Conservation (phyloP, 1,284 basidiomycete genomes). For the Retiboletus flavoniger region DNA sequence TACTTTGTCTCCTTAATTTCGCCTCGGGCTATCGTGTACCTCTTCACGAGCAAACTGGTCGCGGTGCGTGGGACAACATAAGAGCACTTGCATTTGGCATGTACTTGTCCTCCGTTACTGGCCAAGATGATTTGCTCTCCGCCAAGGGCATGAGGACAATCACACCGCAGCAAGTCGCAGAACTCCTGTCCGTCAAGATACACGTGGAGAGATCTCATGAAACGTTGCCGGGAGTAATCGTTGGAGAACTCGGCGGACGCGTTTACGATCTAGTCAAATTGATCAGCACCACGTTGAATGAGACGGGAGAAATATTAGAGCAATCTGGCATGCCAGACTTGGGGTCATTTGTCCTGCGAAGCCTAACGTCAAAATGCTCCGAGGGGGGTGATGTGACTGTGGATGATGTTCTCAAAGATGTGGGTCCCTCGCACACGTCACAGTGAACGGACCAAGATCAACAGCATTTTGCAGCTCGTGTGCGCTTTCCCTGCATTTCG, state of each 20-base stretch:
- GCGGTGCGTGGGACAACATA: conserved; percentile 81
- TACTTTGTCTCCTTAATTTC: conserved; percentile 77
- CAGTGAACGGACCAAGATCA: conserved; percentile 8
- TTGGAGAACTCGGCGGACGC: conserved; percentile 75
- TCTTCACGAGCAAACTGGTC: conserved; percentile 64
- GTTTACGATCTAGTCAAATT: conserved; percentile 71
- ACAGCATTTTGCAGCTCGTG: conserved; percentile 52
- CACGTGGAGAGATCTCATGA: conserved; percentile 73
- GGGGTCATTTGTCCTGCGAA: conserved; percentile 70
- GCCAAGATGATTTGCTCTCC: conserved; percentile 61
- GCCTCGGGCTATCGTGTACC: conserved; percentile 74
- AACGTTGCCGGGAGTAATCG: conserved; percentile 63
- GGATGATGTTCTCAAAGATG: conserved; percentile 65
- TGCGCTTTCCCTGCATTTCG: conserved; percentile 72
- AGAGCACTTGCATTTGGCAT: conserved; percentile 68
- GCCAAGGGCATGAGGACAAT: conserved; percentile 63
- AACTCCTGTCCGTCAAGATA: conserved; percentile 66
- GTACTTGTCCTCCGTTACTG: conserved; percentile 62
- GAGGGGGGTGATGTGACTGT: conserved; percentile 42
- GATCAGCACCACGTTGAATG: conserved; percentile 62
- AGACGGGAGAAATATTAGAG: conserved; percentile 69
- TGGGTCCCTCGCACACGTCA: conserved; percentile 34
- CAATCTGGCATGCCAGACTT: conserved; percentile 64
- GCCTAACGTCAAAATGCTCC: conserved; percentile 48
- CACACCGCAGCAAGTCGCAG: conserved; percentile 58